phyloP scores from a whole-genome alignment of 164 flowering plant species.

The Liquidambar formosana region DNA sequence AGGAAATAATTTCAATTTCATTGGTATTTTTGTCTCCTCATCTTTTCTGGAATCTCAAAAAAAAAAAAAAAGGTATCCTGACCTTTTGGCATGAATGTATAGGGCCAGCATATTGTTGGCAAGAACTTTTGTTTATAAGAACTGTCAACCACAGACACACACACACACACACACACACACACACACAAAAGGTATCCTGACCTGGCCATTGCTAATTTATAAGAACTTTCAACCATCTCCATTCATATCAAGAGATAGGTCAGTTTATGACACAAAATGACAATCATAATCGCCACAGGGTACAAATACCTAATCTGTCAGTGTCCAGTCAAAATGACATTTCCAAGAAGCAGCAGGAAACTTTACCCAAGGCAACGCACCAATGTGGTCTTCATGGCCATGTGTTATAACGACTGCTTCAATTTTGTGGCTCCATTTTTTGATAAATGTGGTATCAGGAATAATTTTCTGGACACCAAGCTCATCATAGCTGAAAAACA shows the following conservation, averaged over 20 bases:
- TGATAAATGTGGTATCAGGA: constrained; percentile 94
- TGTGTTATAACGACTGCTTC: constrained; percentile 97
- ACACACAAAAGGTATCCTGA: too few relatives aligned
- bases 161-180: too few relatives aligned
- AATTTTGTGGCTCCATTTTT: constrained; percentile 95
- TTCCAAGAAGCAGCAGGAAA: constrained; percentile 41
- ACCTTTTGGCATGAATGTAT: too few relatives aligned
- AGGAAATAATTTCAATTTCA: background rate
- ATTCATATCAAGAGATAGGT: background rate
- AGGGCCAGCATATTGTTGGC: too few relatives aligned
- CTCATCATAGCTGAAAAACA: constrained; percentile 73
- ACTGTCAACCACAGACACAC: too few relatives aligned
- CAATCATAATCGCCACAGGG: background rate
- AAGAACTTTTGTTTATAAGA: too few relatives aligned
- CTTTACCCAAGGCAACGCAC: constrained; percentile 99
- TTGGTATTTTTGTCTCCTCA: too few relatives aligned
- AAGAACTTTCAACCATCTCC: too few relatives aligned
- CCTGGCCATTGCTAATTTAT: too few relatives aligned
- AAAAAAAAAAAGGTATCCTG: too few relatives aligned
- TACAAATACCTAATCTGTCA: background rate
- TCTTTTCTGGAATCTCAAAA: too few relatives aligned
- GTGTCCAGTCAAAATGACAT: background rate
- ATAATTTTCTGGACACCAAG: constrained; percentile 93
- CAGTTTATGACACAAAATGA: background rate
- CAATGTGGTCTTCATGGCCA: constrained; percentile 99